A percentile compares a stretch with the other conserved stretches of the same genome.
phyloP scores from a whole-genome alignment of 306 rosid genomes.

The Hippophae tibetana region DNA sequence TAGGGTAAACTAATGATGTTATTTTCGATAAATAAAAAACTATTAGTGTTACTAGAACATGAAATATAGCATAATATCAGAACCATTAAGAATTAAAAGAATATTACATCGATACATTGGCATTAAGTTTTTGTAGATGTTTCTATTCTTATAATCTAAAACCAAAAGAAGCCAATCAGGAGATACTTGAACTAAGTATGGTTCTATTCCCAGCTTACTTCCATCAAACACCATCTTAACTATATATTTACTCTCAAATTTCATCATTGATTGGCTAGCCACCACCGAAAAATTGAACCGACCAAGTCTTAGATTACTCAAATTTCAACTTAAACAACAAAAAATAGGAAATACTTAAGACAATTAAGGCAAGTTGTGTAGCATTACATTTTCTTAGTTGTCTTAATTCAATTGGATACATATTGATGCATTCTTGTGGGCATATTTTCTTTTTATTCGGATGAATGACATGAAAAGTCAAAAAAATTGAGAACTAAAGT shows the following conservation, averaged over 20 bases:
- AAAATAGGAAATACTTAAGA: neutral
- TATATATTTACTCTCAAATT: slow-evolving; percentile 76
- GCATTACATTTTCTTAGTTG: no score
- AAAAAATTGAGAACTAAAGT: no score
- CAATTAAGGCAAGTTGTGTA: neutral
- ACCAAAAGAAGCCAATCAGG: slow-evolving; percentile 69
- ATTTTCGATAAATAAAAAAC: no score
- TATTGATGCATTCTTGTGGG: no score
- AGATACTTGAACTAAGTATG: slow-evolving; percentile 58
- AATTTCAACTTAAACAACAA: slow-evolving; percentile 15
- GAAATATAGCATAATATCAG: no score
- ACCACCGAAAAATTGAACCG: slow-evolving; percentile 39
- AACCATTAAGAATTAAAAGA: no score
- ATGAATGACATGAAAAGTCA: no score
- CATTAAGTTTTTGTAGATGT: slow-evolving; percentile 65
- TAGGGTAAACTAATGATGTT: no score
- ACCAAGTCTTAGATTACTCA: slow-evolving; percentile 1
- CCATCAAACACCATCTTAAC: slow-evolving; percentile 95
- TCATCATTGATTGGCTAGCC: slow-evolving; percentile 71
- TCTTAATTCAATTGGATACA: no score
- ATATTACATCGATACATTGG: slow-evolving; percentile 30
- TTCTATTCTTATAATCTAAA: slow-evolving; percentile 83
- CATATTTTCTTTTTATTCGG: no score
- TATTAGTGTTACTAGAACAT: no score
- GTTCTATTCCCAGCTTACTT: slow-evolving; percentile 86